phyloP scores from a whole-genome alignment of 2,329 filamentous ascomycete species.

The Alternaria postmessia region DNA sequence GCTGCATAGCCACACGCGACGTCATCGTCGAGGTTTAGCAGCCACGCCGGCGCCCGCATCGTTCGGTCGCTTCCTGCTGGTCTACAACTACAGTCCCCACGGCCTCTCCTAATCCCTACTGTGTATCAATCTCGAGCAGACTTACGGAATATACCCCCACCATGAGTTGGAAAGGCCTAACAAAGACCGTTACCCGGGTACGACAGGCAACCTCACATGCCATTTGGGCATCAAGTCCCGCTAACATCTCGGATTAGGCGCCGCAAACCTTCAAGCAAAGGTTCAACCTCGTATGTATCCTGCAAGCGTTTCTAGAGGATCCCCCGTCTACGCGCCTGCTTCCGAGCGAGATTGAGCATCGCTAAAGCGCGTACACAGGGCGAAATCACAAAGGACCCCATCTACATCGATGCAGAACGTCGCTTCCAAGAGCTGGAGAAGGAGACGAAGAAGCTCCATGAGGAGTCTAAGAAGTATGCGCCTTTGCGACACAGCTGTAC shows the following conservation, averaged over 20 bases:
- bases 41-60: constrained; percentile 41
- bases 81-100: constrained; percentile 3
- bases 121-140: constrained; percentile 15
- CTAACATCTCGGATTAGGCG: constrained; percentile 61
- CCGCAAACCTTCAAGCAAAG: constrained; percentile 90
- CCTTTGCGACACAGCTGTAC: not conserved
- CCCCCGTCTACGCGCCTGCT: constrained; percentile 23
- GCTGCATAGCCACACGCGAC: constrained; percentile 18
- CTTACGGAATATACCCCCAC: constrained; percentile 18
- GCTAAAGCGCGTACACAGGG: constrained; percentile 59
- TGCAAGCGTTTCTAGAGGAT: not conserved
- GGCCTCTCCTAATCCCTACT: constrained; percentile 11
- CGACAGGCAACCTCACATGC: constrained; percentile 42
- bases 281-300: constrained; percentile 76
- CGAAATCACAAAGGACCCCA: constrained; percentile 91
- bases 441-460: constrained; percentile 96
- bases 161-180: constrained; percentile 98
- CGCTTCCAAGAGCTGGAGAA: constrained; percentile 92
- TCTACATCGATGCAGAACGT: constrained; percentile 93
- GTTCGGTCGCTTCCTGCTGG: constrained; percentile 17
- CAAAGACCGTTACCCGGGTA: constrained; percentile 88
- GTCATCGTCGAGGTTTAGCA: constrained; percentile 16
- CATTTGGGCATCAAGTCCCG: constrained; percentile 21
- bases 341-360: constrained; percentile 25
- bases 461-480: constrained; percentile 83